Evolutionary conservation across 352 stramenopile species (phyloP).

Genomic region (Aphanomyces cochlioides): DNA sequence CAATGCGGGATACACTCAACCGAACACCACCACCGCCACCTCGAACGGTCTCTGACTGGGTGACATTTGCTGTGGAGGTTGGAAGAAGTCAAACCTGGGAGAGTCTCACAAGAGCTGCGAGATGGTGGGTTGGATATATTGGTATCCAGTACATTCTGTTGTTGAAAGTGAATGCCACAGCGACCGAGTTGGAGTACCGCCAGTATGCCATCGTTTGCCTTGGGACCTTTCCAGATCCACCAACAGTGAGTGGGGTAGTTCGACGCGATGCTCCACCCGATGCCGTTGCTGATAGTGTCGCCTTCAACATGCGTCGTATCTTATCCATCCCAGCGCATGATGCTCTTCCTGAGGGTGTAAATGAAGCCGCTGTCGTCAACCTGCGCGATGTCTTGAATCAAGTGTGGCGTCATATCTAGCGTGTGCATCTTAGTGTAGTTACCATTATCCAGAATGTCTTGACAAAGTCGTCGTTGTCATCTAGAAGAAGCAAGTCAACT

Average conservation of each 20-base stretch:
- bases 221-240: background rate
- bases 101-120: constrained; percentile 27
- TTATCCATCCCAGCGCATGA: constrained; percentile 6
- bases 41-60: no score
- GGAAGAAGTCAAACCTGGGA: constrained; percentile 28
- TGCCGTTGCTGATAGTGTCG: constrained; percentile 22
- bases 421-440: no score
- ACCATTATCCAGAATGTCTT: no score
- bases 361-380: constrained; percentile 9
- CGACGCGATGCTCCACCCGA: constrained; percentile 1
- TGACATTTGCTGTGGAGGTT: constrained; percentile 10
- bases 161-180: no score
- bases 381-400: constrained; percentile 28
- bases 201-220: no score
- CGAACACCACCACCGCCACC: no score
- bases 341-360: background rate
- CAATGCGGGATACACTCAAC: no score
- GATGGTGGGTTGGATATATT: constrained; percentile 29
- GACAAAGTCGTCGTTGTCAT: no score
- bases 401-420: no score
- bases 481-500: no score
- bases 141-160: constrained; percentile 31
- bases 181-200: no score
- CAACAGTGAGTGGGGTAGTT: constrained; percentile 20
- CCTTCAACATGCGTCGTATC: constrained; percentile 28